Evolutionary conservation across 495 filamentous ascomycete genomes (phyloP), one percentile per base, ranked within the genome.

Genomic region (Parathielavia hyrcaniae): DNA sequence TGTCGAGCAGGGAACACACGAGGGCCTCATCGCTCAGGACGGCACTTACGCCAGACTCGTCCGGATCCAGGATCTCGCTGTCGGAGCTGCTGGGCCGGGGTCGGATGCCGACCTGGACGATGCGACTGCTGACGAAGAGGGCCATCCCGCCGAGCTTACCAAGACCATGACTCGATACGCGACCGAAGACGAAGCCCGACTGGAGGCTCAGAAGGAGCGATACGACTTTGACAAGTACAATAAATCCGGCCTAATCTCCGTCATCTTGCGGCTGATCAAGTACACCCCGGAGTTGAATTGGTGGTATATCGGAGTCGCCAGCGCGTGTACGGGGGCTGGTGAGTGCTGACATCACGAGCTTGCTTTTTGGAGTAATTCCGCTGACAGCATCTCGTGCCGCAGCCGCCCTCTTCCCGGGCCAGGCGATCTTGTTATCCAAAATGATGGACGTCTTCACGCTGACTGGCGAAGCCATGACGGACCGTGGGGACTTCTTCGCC

Each of bases 1-100:
- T 54, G 69, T 86, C 20, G 87, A 90, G 60, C 65, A 75, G 52
- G 88, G 88, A 0, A 85, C 80, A 9, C 87, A 89, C 67, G 74
- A 77, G 1, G 77, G 80, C 53, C 69, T 92, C 57, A 60, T 90
- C 6, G 69, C 67, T 14, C 64, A 72, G 16, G 77, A 72, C 10
- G 78, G 80, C 0, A 77, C 61, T 0, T 82, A 80, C 59, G 67
- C 67, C 9, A 48, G 61, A 8, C 67, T 81, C 9, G 79, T 82
- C 35, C 63, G 65, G 43, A 71, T 71, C 7, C 78, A 82, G 55
- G 68, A 74, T n/a, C 53, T 81, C 64, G 81, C 86, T 14, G 81
- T 82, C 22, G 76, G 76, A 34, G 81, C 84, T 22, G 78, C 11
- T 16, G 38, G 55, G 1, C 20, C 49, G 1, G 30, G 3, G 2